phyloP scores from a whole-genome alignment of 441 rosid genomes.

The Populus hybrid region DNA sequence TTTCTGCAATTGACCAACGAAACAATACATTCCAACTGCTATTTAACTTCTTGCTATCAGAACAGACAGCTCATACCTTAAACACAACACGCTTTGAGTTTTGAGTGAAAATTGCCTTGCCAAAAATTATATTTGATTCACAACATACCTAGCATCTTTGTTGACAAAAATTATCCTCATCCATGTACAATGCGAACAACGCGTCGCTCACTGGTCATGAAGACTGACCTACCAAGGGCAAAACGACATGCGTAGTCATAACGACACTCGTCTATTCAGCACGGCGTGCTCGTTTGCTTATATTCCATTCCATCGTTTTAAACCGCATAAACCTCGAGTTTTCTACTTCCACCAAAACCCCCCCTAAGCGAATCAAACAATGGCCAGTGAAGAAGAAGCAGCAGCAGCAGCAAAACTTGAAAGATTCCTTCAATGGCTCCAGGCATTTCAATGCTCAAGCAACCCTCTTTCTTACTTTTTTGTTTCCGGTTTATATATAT shows the following conservation, averaged over 20 bases:
- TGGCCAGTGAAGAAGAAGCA: constrained; percentile 49
- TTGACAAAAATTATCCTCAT: neutral
- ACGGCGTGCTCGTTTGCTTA: neutral
- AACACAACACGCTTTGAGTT: too few relatives aligned
- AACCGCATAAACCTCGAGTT: neutral
- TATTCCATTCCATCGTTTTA: neutral
- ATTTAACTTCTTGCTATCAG: too few relatives aligned
- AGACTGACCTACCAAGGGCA: neutral
- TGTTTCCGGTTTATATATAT: neutral
- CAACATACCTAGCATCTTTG: too few relatives aligned
- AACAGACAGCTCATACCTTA: too few relatives aligned
- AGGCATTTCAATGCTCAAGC: constrained; percentile 29
- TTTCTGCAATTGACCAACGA: too few relatives aligned
- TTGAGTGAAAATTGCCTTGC: too few relatives aligned
- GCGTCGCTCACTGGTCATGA: neutral
- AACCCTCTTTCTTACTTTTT: neutral
- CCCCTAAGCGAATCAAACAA: constrained; percentile 13
- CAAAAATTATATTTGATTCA: too few relatives aligned
- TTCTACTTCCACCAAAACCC: neutral
- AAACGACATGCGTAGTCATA: too few relatives aligned
- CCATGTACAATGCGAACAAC: neutral
- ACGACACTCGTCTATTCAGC: neutral
- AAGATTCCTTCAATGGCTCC: constrained; percentile 68
- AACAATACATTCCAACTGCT: too few relatives aligned
- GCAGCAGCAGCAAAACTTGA: constrained; percentile 33